Evolutionary conservation across 2,329 filamentous ascomycete genomes (phyloP), one percentile per base, ranked within the genome.

Genomic region (Paecilomyces fulvus): DNA sequence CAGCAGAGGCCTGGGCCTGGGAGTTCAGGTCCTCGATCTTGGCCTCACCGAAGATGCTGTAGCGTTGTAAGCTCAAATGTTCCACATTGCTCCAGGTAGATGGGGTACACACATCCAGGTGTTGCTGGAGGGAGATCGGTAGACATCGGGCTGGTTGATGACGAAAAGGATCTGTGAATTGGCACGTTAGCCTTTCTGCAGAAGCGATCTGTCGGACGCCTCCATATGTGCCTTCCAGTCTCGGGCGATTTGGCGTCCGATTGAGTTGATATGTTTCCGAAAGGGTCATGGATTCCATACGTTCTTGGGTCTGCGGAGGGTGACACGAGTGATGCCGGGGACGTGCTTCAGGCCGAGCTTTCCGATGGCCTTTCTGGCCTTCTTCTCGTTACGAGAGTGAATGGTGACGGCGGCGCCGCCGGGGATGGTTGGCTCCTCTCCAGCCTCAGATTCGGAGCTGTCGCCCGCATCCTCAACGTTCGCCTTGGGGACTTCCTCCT

Each of bases 21-120:
- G 94, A 95, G 87, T 97, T 99, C 72, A 97, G 84, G 79, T 99
- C 95, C 85, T 99, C 94, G 65, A 99, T 97, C 89, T 99, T 99
- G 74, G 95, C 94, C 84, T 99, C 95, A 77, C 94, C 94, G 75
- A 99, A 99, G 78, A 97, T 95, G 80, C 92, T 96, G 67, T 58
- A 59, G 56, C 60, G 49, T 54, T 58, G 63, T 73, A 56, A 72
- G 65, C 56, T 49, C 37, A 48, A 55, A 33, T 55, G 52, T 54
- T 52, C 43, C 54, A 51, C 23, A 33, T 49, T 17, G 31, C 37
- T 53, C 59, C 58, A 62, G 64, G 67, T 58, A 71, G 60, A 57
- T 30, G 21, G 33, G 51, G 55, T 63, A 77, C 91, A 85, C 80
- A 97, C 92, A 99, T 99, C 85, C 92, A 99, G 75, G 92, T 97